A percentile compares a stretch with the other conserved stretches of the same genome.
Conservation (phyloP, 148 eudicot genomes). For the Amaranthus cruentus region DNA sequence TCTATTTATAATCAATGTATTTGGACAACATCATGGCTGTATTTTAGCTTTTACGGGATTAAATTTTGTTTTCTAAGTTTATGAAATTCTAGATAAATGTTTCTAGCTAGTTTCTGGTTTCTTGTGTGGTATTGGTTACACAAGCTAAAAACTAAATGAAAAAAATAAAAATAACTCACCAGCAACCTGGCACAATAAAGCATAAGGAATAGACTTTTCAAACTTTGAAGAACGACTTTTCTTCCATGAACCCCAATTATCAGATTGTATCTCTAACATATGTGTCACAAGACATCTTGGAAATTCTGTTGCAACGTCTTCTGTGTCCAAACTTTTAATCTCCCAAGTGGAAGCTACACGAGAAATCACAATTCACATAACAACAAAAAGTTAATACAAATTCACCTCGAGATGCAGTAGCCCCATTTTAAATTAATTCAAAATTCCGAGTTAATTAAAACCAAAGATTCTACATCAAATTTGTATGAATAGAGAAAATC, state of each 20-base stretch:
- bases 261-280: constrained; percentile 71
- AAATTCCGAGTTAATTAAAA: not conserved
- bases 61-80: too few relatives aligned
- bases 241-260: constrained; percentile 73
- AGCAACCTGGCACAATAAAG: constrained; percentile 90
- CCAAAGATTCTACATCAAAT: not conserved
- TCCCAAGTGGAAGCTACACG: constrained; percentile 95
- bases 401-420: constrained; percentile 8
- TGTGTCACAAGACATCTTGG: constrained; percentile 71
- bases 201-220: constrained; percentile 75
- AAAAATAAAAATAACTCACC: constrained; percentile 40
- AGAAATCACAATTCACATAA: not conserved
- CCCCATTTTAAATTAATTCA: not conserved
- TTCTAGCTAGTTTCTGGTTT: too few relatives aligned
- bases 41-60: too few relatives aligned
- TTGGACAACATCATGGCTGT: too few relatives aligned
- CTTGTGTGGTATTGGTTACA: too few relatives aligned
- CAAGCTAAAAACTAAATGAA: too few relatives aligned
- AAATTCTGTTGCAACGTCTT: constrained; percentile 28
- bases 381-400: constrained; percentile 3
- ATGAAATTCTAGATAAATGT: too few relatives aligned
- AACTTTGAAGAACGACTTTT: constrained; percentile 63
- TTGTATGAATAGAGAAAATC: not conserved
- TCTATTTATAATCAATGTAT: too few relatives aligned
- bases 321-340: constrained; percentile 51